phyloP scores from a whole-genome alignment of 208 protist species.

The Borovskyia barvae region DNA sequence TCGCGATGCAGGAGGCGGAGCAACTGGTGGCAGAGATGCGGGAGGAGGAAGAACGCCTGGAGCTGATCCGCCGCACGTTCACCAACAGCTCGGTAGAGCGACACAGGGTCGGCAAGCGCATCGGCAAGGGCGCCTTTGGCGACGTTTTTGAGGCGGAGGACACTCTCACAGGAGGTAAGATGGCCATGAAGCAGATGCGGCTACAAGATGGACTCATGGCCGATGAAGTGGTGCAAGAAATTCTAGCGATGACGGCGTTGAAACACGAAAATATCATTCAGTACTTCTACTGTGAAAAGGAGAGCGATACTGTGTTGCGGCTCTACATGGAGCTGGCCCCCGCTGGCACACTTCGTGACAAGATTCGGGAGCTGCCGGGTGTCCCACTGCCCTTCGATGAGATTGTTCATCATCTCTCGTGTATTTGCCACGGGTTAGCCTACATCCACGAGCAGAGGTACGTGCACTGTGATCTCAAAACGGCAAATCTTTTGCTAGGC shows the following conservation, averaged over 20 bases:
- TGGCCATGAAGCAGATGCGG: conserved; percentile 88
- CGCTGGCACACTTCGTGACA: conserved; percentile 80
- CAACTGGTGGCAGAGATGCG: conserved; percentile 70
- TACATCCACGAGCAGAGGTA: conserved; percentile 89
- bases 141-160: conserved; percentile 89
- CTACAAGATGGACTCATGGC: conserved; percentile 83
- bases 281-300: conserved; percentile 92
- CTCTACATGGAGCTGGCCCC: conserved; percentile 93
- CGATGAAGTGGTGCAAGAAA: conserved; percentile 81
- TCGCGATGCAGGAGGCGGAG: conserved; percentile 87
- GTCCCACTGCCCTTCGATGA: conserved; percentile 58
- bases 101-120: conserved; percentile 55
- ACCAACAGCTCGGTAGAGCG: conserved; percentile 46
- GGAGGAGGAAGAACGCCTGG: conserved; percentile 79
- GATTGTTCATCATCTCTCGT: conserved; percentile 74
- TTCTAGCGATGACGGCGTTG: conserved; percentile 88
- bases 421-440: conserved; percentile 82
- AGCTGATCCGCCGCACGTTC: conserved; percentile 78
- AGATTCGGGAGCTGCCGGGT: conserved; percentile 62
- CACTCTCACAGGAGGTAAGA: conserved; percentile 75
- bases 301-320: conserved; percentile 69
- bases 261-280: conserved; percentile 93
- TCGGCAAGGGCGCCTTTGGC: conserved; percentile 86
- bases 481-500: conserved; percentile 87
- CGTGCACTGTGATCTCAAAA: conserved; percentile 91